Base-by-base conservation (phyloP, 23 red algal genomes). In the Cyanidiococcus yangmingshanensis region DNA sequence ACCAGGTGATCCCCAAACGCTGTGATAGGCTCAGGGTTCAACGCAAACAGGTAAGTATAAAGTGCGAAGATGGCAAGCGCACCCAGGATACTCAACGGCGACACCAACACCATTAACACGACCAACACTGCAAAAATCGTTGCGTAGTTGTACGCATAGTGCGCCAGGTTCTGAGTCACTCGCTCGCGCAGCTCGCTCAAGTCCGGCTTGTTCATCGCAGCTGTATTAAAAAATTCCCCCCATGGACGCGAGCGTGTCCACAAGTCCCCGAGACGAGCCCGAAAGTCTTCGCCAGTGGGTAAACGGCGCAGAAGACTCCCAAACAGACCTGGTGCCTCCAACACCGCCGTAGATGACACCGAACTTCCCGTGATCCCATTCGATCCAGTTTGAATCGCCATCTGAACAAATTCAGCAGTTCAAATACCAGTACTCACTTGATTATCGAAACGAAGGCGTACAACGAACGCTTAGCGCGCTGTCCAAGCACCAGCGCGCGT, bases 101-200 rank as follows among this genome's bases (percentile, higher is more conserved):
- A 89, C 25, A 84, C 89, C 21, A 96, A 84, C 57, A 96, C 82
- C 58, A 87, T 91, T 31, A 96, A 67, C 0, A 82, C 87, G 25
- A 80, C 83, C 33, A 96, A 79, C 40, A 90, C 79, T 27, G 90
- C 75, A 58, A 96, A 79, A 37, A 96, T 87, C 41, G 87, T 82
- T 2, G 87, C 83, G 68, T 96, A 96, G 78, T 96, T 96, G 57
- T 86, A 88, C 16, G 77, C 80, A 57, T 96, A 96, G 76, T 96
- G 89, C 37, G 79, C 68, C 1, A 68, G 58, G 67, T 96, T 96
- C 83, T 96, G 86, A 68, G 75, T 76, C 39, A 96, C 58, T 33
- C 92, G 85, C 7, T 96, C 92, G 39, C 79, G 77, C 27, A 96
- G 79, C 57, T 96, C 92, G n/a, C 74, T 59, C 79, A 90, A 76